Evolutionary conservation across 441 rosid species (phyloP), one percentile per base, ranked within the genome.

Genomic region (Breynia disticha): DNA sequence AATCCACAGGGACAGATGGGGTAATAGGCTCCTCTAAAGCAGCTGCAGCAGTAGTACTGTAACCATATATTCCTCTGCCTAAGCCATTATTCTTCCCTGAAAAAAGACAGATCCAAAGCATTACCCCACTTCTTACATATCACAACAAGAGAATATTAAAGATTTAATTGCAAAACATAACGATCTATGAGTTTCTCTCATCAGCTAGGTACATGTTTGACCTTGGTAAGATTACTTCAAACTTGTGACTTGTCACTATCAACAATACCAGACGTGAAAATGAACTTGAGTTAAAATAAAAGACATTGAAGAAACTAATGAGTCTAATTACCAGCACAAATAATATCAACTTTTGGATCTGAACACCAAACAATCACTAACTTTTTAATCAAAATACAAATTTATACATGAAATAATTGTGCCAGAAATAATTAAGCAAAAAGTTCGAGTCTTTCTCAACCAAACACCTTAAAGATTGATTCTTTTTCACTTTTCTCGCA

Each of bases 1-100:
- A 41, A 45, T 74, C 54, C 5, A 86, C 83, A 57, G 75, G 60
- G 60, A 84, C 84, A 2, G 86, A 68, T 0, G 95, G 91, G 50
- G 47, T 65, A 7, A 80, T 55, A 19, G 86, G 79, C 45, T 81
- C 79, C 43, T 82, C 94, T 38, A 48, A 16, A 19, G 62, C 61
- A 50, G 56, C 67, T 14, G 73, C 46, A 48, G 67, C 74, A 56
- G 79, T 64, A 5, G 78, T 79, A 65, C 84, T 76, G 21, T 75
- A 80, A 39, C 70, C 73, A 48, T 61, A 57, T 52, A 67, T 46
- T 52, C 61, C 69, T 57, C 75, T 63, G 58, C 70, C 70, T 50
- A 50, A 57, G 19, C 56, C 49, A 58, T 56, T 38, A 55, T 54
- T 76, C 61, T 71, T 74, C 63, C 82, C 94, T 85, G 71, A 51